Percentiles rank a stretch among this genome's conserved stretches.
Conservation (phyloP, 2,329 filamentous ascomycete species). For the Phialophora verrucosa region DNA sequence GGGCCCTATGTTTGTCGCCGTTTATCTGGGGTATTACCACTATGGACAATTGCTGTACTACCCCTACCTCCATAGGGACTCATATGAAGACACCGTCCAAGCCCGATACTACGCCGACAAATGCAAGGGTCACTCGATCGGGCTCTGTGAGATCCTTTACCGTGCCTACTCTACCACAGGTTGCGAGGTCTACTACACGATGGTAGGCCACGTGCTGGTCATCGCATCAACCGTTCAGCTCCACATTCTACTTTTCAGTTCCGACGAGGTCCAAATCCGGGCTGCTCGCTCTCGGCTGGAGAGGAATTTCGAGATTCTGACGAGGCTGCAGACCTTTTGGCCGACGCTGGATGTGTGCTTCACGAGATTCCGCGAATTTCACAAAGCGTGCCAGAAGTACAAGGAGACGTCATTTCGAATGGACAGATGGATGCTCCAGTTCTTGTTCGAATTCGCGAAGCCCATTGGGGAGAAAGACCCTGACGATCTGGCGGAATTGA, state of each 20-base stretch:
- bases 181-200: conserved; percentile 52
- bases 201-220: conserved; percentile 56
- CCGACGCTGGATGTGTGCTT: conserved; percentile 49
- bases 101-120: conserved; percentile 46
- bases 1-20: conserved; percentile 52
- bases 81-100: conserved; percentile 22
- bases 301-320: conserved; percentile 55
- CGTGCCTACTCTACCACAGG: conserved; percentile 45
- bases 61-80: conserved; percentile 50
- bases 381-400: conserved; percentile 49
- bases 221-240: conserved; percentile 56
- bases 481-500: conserved; percentile 28
- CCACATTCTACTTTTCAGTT: conserved; percentile 53
- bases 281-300: conserved; percentile 49
- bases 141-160: conserved; percentile 51
- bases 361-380: conserved; percentile 50
- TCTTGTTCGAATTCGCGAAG: conserved; percentile 39
- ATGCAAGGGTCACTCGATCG: conserved; percentile 50
- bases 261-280: conserved; percentile 46
- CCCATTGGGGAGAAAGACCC: conserved; percentile 32
- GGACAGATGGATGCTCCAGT: conserved; percentile 53
- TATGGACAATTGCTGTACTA: conserved; percentile 57
- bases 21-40: conserved; percentile 57
- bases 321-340: conserved; percentile 51
- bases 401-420: conserved; percentile 49